Percentiles rank a stretch among this genome's conserved stretches.
Evolutionary conservation across 2,329 filamentous ascomycete species (phyloP).

Genomic region (Zasmidium cellare): DNA sequence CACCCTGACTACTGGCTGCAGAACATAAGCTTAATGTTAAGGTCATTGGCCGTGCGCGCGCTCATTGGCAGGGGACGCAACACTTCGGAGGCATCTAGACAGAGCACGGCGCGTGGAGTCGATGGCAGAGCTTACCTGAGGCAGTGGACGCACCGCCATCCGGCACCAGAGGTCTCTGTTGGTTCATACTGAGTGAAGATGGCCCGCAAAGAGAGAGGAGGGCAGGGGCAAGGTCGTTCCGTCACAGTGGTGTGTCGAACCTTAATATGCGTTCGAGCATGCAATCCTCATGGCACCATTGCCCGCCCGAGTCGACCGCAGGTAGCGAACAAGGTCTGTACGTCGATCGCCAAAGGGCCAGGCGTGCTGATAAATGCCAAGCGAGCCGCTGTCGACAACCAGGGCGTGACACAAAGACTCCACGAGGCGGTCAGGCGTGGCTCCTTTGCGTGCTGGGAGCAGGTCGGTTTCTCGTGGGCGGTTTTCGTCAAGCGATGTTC

Average conservation of each 20-base stretch:
- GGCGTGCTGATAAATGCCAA: background rate
- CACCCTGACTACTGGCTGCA: slow-evolving; percentile 11
- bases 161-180: slow-evolving; percentile 14
- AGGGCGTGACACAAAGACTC: background rate
- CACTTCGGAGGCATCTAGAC: background rate
- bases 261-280: background rate
- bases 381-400: background rate
- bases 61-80: background rate
- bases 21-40: slow-evolving; percentile 10
- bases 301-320: background rate
- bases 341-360: background rate
- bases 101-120: background rate
- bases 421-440: background rate
- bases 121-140: slow-evolving; percentile 16
- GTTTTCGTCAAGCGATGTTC: no score
- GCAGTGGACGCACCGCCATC: slow-evolving; percentile 11
- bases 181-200: slow-evolving; percentile 10
- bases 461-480: no score
- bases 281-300: background rate
- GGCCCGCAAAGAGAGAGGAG: background rate
- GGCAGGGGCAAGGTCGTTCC: background rate
- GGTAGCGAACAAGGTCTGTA: background rate
- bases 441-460: no score
- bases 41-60: background rate
- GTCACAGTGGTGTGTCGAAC: background rate